A percentile compares a stretch with the other conserved stretches of the same genome.
Conservation (phyloP, 805 yeast genomes). For the Ogataea angusta region DNA sequence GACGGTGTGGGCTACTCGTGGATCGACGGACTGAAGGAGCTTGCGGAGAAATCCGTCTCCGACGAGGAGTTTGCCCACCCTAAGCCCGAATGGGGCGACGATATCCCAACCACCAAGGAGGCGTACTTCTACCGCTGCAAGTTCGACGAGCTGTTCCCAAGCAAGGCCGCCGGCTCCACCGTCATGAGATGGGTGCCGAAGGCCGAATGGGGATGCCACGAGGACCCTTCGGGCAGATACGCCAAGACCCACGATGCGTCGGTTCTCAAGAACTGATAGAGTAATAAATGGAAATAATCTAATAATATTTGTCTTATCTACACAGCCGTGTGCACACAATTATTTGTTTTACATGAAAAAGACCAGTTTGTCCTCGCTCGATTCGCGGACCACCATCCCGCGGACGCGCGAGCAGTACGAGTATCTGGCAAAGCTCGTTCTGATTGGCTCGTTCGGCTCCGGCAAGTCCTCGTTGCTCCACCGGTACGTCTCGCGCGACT, state of each 20-base stretch:
- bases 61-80: constrained; percentile 91
- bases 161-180: constrained; percentile 88
- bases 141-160: constrained; percentile 91
- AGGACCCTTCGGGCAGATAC: constrained; percentile 97
- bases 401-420: constrained; percentile 29
- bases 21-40: constrained; percentile 96
- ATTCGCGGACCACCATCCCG: constrained; percentile 18
- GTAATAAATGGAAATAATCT: not conserved
- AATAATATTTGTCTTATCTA: not conserved
- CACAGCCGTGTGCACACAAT: not conserved
- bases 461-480: constrained; percentile 35
- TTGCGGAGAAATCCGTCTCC: constrained; percentile 80
- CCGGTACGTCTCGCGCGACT: constrained; percentile 31
- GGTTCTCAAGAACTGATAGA: constrained; percentile 30
- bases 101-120: constrained; percentile 95
- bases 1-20: constrained; percentile 99
- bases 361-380: constrained; percentile 19
- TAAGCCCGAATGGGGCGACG: constrained; percentile 94
- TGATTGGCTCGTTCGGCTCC: constrained; percentile 16
- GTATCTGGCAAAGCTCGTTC: constrained; percentile 32
- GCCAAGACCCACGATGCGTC: constrained; percentile 85
- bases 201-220: constrained; percentile 99
- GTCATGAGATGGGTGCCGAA: constrained; percentile 99
- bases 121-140: constrained; percentile 98
- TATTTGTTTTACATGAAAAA: constrained; percentile 10